A percentile compares a stretch with the other conserved stretches of the same genome.
Conservation (phyloP, 768 basidiomycete genomes). For the Nevesoporus exiguus region DNA sequence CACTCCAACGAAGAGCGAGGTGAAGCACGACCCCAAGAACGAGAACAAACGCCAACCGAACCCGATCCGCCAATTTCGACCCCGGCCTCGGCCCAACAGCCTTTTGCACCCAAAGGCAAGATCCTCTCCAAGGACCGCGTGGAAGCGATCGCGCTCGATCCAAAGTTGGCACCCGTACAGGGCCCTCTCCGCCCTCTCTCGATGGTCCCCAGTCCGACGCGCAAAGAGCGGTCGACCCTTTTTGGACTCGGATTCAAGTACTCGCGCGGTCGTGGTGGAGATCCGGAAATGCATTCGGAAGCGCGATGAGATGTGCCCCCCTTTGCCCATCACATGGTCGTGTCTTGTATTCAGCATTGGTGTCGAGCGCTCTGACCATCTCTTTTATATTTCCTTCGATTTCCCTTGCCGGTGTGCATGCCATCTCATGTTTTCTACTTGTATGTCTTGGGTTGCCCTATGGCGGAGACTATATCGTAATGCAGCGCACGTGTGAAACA, state of each 20-base stretch:
- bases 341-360: background rate
- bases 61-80: background rate
- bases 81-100: constrained; percentile 2
- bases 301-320: background rate
- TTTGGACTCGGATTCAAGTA: constrained; percentile 22
- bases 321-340: background rate
- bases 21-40: background rate
- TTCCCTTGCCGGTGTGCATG: background rate
- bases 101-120: constrained; percentile 14
- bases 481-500: background rate
- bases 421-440: constrained; percentile 16
- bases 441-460: background rate
- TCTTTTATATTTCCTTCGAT: background rate
- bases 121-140: constrained; percentile 23
- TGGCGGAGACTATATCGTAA: background rate
- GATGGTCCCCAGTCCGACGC: constrained; percentile 17
- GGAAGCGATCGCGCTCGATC: constrained; percentile 28
- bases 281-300: background rate
- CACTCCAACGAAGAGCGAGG: background rate
- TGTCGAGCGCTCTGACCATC: background rate
- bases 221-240: constrained; percentile 11
- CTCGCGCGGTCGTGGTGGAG: background rate
- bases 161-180: constrained; percentile 33
- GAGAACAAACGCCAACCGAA: background rate
- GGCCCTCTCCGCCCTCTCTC: constrained; percentile 32